Conservation (phyloP, 495 filamentous ascomycete species). For the Cetradonia linearis region DNA sequence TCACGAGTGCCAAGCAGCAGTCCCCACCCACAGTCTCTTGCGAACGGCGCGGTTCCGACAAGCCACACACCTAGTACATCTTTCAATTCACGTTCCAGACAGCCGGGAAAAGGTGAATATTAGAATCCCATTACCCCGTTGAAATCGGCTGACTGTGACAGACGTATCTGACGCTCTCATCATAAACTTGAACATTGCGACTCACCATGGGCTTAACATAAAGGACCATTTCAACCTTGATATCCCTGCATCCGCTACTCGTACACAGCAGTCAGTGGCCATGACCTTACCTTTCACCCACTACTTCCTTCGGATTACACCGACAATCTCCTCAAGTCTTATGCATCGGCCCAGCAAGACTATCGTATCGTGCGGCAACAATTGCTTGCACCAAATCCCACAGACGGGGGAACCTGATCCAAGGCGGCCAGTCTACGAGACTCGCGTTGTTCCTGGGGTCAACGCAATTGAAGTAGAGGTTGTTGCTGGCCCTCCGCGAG, state of each 20-base stretch:
- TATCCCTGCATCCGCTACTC: conserved; percentile 48
- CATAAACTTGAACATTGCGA: conserved; percentile 51
- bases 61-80: conserved; percentile 24
- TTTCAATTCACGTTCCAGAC: conserved; percentile 34
- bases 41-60: conserved; percentile 21
- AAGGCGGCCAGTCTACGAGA: conserved; percentile 49
- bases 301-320: conserved; percentile 54
- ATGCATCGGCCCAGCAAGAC: conserved; percentile 51
- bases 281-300: conserved; percentile 53
- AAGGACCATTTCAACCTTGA: conserved; percentile 43
- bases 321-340: conserved; percentile 46
- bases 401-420: conserved; percentile 37
- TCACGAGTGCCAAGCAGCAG: conserved; percentile 30
- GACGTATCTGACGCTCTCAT: conserved; percentile 51
- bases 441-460: conserved; percentile 47
- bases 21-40: conserved; percentile 27
- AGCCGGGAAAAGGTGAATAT: conserved; percentile 46
- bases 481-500: conserved; percentile 50
- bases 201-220: conserved; percentile 52
- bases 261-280: conserved; percentile 58
- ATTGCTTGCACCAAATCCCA: conserved; percentile 36
- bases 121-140: neutral
- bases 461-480: conserved; percentile 58
- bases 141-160: conserved; percentile 22
- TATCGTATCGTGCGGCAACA: conserved; percentile 46